Evolutionary conservation across 805 yeast genomes (phyloP).

Genomic region (Candida multigemmis): DNA sequence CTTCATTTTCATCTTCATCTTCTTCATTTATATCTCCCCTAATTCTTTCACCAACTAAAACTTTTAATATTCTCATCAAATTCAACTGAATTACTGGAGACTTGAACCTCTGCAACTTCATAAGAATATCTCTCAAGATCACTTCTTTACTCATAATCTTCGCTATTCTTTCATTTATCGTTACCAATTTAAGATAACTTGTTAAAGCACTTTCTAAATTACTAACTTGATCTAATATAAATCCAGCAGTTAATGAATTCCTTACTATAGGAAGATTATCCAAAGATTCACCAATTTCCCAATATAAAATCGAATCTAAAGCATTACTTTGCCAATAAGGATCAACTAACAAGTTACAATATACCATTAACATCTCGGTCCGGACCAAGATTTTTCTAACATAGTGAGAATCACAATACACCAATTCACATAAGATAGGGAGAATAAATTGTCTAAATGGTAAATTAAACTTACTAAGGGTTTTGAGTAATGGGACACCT

Average conservation of each 20-base stretch:
- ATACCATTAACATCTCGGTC: conserved; percentile 27
- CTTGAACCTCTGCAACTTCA: conserved; percentile 18
- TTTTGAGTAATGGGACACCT: conserved; percentile 34
- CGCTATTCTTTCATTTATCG: conserved; percentile 10
- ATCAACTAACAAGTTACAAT: conserved; percentile 34
- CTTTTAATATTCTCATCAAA: conserved; percentile 19
- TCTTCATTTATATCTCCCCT: too few species aligned
- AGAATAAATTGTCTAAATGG: conserved; percentile 43
- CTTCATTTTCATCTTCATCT: too few species aligned
- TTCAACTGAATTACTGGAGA: conserved; percentile 30
- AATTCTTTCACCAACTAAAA: conserved; percentile 7
- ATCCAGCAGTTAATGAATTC: conserved; percentile 27
- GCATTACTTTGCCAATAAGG: conserved; percentile 53
- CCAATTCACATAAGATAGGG: conserved; percentile 46
- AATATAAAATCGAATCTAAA: conserved; percentile 37
- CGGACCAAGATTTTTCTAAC: conserved; percentile 28
- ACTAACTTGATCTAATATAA: conserved; percentile 27
- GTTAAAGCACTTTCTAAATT: conserved; percentile 37
- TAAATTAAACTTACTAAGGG: conserved; percentile 27
- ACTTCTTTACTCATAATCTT: conserved; percentile 14
- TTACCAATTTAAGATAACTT: conserved; percentile 26
- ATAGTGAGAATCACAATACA: conserved; percentile 30
- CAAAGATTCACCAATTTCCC: conserved; percentile 21
- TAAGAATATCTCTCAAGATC: conserved; percentile 19
- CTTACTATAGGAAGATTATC: conserved; percentile 16